Conservation (phyloP, 768 basidiomycete species). For the Suillus placidus region DNA sequence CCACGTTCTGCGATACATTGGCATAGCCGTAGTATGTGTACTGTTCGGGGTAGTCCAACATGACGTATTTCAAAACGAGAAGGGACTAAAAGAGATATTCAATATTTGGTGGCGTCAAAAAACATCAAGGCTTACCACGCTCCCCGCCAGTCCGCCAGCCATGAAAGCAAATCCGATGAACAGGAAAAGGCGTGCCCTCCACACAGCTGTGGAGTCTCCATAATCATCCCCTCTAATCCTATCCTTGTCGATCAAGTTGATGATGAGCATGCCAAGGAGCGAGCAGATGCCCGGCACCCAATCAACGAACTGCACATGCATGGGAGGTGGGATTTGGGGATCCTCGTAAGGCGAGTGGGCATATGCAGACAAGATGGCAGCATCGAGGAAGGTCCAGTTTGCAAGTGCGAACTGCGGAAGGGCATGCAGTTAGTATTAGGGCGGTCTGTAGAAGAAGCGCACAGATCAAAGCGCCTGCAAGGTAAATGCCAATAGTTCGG, state of each 20-base stretch:
- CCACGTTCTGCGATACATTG: constrained; percentile 92
- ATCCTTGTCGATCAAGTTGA: constrained; percentile 95
- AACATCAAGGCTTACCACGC: constrained; percentile 66
- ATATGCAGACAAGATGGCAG: constrained; percentile 86
- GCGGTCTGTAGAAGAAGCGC: constrained; percentile 1
- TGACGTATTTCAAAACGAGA: constrained; percentile 86
- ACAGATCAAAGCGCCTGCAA: constrained; percentile 89
- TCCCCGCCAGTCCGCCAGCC: constrained; percentile 98
- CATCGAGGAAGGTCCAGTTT: constrained; percentile 95
- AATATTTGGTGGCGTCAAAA: not conserved
- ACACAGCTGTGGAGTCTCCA: constrained; percentile 83
- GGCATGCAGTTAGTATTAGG: constrained; percentile 9
- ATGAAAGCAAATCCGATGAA: constrained; percentile 97
- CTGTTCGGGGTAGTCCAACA: constrained; percentile 70
- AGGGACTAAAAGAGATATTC: constrained; percentile 57
- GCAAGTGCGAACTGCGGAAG: constrained; percentile 84
- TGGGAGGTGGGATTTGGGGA: constrained; percentile 67
- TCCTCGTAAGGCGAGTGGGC: constrained; percentile 75
- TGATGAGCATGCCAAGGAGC: constrained; percentile 87
- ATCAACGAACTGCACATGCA: constrained; percentile 90
- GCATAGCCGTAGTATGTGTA: constrained; percentile 93
- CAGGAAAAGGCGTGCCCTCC: constrained; percentile 86
- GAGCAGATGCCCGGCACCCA: constrained; percentile 98
- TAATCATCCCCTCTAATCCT: constrained; percentile 80
- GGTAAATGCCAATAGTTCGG: constrained; percentile 84